phyloP scores from a whole-genome alignment of 225 moss, liverwort and hornwort species.

The Bryum argenteum region DNA sequence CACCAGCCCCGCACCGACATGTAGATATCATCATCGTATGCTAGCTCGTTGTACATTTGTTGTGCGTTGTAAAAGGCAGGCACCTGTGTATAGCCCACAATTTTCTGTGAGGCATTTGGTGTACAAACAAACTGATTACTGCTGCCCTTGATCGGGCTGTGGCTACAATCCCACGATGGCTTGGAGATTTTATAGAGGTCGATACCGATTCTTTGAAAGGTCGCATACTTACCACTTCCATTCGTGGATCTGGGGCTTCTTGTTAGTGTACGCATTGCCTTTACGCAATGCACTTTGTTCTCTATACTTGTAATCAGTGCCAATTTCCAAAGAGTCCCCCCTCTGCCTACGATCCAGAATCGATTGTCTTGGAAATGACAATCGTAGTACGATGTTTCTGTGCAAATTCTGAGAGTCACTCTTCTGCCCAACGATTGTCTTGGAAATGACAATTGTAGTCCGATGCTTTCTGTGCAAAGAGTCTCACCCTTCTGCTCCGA shows the following conservation, averaged over 20 bases:
- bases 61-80: conserved; percentile 36
- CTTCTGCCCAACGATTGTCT: too few relatives aligned
- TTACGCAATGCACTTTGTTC: conserved; percentile 3
- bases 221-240: neutral
- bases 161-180: conserved; percentile 39
- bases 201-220: conserved; percentile 36
- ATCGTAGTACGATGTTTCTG: too few relatives aligned
- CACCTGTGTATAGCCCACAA: conserved; percentile 46
- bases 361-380: too few relatives aligned
- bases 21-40: conserved; percentile 48
- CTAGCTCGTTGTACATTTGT: conserved; percentile 47
- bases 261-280: conserved; percentile 13
- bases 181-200: conserved; percentile 36
- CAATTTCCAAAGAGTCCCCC: neutral
- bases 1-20: conserved; percentile 83
- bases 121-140: conserved; percentile 40
- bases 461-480: too few relatives aligned
- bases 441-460: too few relatives aligned
- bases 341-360: too few relatives aligned
- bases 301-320: neutral
- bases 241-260: conserved; percentile 3
- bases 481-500: too few relatives aligned
- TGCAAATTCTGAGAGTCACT: too few relatives aligned
- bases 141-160: conserved; percentile 45
- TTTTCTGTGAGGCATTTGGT: conserved; percentile 46